Conservation (phyloP, 1,139 yeast genomes). For the Yamadazyma pseudoaaseri region DNA sequence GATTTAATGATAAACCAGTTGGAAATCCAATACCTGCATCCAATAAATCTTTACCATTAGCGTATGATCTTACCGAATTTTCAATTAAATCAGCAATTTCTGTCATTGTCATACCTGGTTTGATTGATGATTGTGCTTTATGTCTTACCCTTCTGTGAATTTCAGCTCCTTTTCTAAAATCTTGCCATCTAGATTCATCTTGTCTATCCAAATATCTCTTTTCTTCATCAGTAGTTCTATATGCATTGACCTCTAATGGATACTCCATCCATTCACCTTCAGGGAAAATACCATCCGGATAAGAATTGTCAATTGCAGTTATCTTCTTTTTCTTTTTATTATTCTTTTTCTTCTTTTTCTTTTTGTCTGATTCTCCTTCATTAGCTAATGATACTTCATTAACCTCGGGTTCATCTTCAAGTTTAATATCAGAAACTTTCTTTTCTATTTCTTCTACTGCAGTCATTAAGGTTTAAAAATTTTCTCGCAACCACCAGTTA, state of each 20-base stretch:
- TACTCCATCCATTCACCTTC: conserved; percentile 86
- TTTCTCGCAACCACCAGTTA: conserved; percentile 6
- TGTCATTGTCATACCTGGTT: conserved; percentile 91
- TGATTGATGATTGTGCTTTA: conserved; percentile 68
- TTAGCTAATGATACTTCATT: conserved; percentile 4
- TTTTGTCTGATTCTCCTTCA: conserved; percentile 5
- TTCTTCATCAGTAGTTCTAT: conserved; percentile 85
- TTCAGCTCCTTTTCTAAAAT: conserved; percentile 93
- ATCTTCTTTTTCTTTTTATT: conserved; percentile 42
- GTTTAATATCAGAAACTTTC: conserved; percentile 14
- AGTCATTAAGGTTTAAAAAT: conserved; percentile 5
- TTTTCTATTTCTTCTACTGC: conserved; percentile 12
- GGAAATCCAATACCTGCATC: conserved; percentile 95
- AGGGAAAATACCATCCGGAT: conserved; percentile 76
- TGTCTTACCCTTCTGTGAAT: conserved; percentile 89
- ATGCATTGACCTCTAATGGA: conserved; percentile 66
- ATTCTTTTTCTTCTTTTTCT: conserved; percentile 45
- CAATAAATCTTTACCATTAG: conserved; percentile 63
- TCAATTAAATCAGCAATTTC: conserved; percentile 91
- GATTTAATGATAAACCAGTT: conserved; percentile 89
- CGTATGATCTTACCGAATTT: conserved; percentile 72
- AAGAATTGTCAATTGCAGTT: conserved; percentile 64
- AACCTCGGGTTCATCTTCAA: conserved; percentile 6
- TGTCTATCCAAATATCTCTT: conserved; percentile 75
- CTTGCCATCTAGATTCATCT: conserved; percentile 68